Percentiles rank a stretch among this genome's conserved stretches.
Conservation (phyloP, 805 yeast species). For the Candida mattraensis region DNA sequence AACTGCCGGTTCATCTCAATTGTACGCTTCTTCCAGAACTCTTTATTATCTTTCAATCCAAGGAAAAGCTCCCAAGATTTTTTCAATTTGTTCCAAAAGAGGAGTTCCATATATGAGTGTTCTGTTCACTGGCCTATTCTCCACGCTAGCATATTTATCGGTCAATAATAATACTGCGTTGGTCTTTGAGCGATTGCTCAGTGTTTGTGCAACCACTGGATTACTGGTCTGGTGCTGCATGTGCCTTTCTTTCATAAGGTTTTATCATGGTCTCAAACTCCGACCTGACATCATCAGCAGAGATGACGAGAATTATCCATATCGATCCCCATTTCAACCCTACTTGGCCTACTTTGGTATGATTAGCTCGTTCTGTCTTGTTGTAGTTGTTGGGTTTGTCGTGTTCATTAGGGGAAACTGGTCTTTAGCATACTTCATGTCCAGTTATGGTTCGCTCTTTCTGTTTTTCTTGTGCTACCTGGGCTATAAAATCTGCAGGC, state of each 20-base stretch:
- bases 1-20: slow-evolving; percentile 56
- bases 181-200: slow-evolving; percentile 66
- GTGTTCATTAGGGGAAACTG: slow-evolving; percentile 49
- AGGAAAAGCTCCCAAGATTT: slow-evolving; percentile 60
- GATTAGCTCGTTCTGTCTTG: slow-evolving; percentile 40
- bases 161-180: slow-evolving; percentile 56
- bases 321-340: slow-evolving; percentile 56
- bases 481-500: slow-evolving; percentile 53
- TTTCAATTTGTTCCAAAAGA: slow-evolving; percentile 55
- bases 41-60: slow-evolving; percentile 54
- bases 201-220: slow-evolving; percentile 71
- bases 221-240: slow-evolving; percentile 76
- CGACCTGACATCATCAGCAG: slow-evolving; percentile 57
- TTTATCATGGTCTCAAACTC: slow-evolving; percentile 51
- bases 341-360: slow-evolving; percentile 51
- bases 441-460: slow-evolving; percentile 54
- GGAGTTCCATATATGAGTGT: slow-evolving; percentile 80
- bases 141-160: slow-evolving; percentile 59
- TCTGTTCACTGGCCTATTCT: slow-evolving; percentile 58
- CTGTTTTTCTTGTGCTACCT: slow-evolving; percentile 44
- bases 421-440: slow-evolving; percentile 49
- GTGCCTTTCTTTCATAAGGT: slow-evolving; percentile 55
- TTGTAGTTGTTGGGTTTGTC: slow-evolving; percentile 50
- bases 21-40: slow-evolving; percentile 62
- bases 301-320: slow-evolving; percentile 55